A percentile compares a stretch with the other conserved stretches of the same genome.
These are phyloP conservation scores for Camellia japonica DNA, from an alignment of 148 eudicot genomes.

Conservation along the genomic window DNA sequence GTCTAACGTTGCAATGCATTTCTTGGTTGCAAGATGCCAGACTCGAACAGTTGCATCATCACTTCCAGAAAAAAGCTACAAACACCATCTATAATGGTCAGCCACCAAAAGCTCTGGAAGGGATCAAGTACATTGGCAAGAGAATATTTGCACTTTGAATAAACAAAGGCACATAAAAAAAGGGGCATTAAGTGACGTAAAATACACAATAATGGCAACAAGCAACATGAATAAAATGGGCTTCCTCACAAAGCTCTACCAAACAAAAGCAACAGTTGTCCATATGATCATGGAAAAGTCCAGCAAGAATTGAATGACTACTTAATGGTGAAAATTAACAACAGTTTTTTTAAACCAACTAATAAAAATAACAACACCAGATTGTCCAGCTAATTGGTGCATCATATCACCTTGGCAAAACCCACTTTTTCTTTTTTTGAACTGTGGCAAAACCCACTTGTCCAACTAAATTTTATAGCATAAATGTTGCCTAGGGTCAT, in stretches of 20 bases:
- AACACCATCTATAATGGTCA: slow-evolving; percentile 3
- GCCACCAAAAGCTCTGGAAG: slow-evolving; percentile 1
- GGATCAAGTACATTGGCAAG: not conserved
- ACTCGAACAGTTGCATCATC: slow-evolving; percentile 77
- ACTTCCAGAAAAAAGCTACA: slow-evolving; percentile 83
- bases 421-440: too few relatives aligned
- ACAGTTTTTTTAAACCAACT: too few relatives aligned
- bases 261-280: not conserved
- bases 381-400: not conserved
- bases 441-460: not conserved
- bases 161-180: not conserved
- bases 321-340: not conserved
- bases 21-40: slow-evolving; percentile 85
- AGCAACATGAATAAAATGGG: not conserved
- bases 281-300: not conserved
- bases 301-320: slow-evolving; percentile 2
- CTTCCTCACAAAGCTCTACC: not conserved
- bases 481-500: too few relatives aligned
- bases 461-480: not conserved
- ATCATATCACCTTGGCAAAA: not conserved
- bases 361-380: not conserved
- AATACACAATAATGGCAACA: not conserved
- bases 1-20: slow-evolving; percentile 66
- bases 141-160: slow-evolving; percentile 11
- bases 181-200: not conserved